Evolutionary conservation across 495 filamentous ascomycete species (phyloP).

Genomic region (Talaromyces liani): DNA sequence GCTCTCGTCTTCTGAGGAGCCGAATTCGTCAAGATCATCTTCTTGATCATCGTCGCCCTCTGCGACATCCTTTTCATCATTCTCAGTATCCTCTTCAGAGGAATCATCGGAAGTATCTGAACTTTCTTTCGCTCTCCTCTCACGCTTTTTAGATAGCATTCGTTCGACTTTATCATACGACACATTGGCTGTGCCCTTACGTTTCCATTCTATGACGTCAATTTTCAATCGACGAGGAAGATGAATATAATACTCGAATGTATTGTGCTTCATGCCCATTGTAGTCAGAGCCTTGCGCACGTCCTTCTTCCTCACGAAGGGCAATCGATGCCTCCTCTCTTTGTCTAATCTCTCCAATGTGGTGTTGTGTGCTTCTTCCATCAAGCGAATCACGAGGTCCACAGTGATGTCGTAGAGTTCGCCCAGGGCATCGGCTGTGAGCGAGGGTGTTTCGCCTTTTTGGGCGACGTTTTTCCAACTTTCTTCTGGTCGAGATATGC

Average conservation of each 20-base stretch:
- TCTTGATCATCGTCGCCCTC: constrained; percentile 11
- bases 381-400: constrained; percentile 58
- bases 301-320: constrained; percentile 48
- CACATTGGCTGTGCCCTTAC: constrained; percentile 24
- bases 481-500: constrained; percentile 39
- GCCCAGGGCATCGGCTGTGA: constrained; percentile 59
- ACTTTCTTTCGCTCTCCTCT: neutral
- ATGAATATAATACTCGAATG: constrained; percentile 49
- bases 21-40: constrained; percentile 11
- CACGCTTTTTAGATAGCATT: constrained; percentile 23
- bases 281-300: constrained; percentile 52
- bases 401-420: constrained; percentile 67
- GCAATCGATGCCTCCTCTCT: constrained; percentile 27
- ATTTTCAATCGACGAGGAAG: constrained; percentile 53
- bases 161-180: constrained; percentile 49
- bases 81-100: constrained; percentile 11
- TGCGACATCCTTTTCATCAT: constrained; percentile 17
- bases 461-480: constrained; percentile 56
- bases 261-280: constrained; percentile 24
- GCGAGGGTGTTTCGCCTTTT: constrained; percentile 48
- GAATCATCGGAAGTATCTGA: neutral
- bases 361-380: constrained; percentile 60
- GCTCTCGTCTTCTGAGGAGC: constrained; percentile 3
- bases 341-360: constrained; percentile 41
- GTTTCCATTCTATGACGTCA: constrained; percentile 39